Conservation (phyloP, 2,329 filamentous ascomycete species). For the Xenoacremonium recifei region DNA sequence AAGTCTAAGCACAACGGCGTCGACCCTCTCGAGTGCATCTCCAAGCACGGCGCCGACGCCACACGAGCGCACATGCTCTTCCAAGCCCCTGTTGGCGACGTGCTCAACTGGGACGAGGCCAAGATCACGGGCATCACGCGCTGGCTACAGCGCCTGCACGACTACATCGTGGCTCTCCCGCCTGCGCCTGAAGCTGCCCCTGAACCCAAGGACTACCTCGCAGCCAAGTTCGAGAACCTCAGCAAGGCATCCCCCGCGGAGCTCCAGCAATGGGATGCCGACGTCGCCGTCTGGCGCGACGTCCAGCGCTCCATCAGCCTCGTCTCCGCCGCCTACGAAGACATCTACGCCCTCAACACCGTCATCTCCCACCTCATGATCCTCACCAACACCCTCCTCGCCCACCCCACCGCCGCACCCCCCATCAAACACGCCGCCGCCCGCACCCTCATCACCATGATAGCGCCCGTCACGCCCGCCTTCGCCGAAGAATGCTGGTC, state of each 20-base stretch:
- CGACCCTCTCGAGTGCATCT: slow-evolving; percentile 71
- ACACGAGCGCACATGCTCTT: slow-evolving; percentile 87
- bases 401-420: slow-evolving; percentile 38
- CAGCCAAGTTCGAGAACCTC: slow-evolving; percentile 28
- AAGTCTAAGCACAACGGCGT: slow-evolving; percentile 94
- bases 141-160: slow-evolving; percentile 71
- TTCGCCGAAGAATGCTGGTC: slow-evolving; percentile 81
- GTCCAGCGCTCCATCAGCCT: slow-evolving; percentile 67
- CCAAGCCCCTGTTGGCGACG: slow-evolving; percentile 78
- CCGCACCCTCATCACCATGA: slow-evolving; percentile 63
- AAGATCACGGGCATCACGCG: slow-evolving; percentile 80
- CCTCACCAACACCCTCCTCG: slow-evolving; percentile 68
- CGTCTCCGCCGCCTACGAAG: slow-evolving; percentile 66
- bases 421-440: slow-evolving; percentile 49
- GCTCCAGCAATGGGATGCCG: slow-evolving; percentile 43
- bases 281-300: slow-evolving; percentile 58
- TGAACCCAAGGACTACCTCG: slow-evolving; percentile 34
- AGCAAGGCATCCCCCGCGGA: slow-evolving; percentile 30
- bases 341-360: slow-evolving; percentile 78
- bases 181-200: slow-evolving; percentile 6
- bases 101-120: slow-evolving; percentile 83
- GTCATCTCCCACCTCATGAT: slow-evolving; percentile 80
- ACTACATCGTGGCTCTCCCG: slow-evolving; percentile 43
- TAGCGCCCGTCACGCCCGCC: slow-evolving; percentile 78
- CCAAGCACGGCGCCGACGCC: slow-evolving; percentile 76